phyloP scores from a whole-genome alignment of 2,329 filamentous ascomycete species.

The Neofusicoccum laricinum region DNA sequence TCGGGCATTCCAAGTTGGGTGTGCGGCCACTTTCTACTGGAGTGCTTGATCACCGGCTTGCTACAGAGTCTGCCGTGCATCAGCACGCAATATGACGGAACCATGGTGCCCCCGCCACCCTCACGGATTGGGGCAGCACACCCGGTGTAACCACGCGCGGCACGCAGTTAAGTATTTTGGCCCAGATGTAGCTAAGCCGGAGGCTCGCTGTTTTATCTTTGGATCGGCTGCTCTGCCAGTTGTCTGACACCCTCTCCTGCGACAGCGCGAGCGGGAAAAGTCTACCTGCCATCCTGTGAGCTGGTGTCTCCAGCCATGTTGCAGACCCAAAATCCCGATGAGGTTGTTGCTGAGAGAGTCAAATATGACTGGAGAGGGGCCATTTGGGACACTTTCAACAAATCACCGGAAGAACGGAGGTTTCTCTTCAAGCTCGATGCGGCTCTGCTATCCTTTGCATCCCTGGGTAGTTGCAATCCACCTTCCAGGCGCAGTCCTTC shows the following conservation, averaged over 20 bases:
- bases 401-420: slow-evolving; percentile 23
- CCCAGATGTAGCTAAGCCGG: background rate
- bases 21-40: background rate
- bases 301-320: background rate
- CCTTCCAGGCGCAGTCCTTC: background rate
- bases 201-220: background rate
- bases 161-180: background rate
- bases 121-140: background rate
- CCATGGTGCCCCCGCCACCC: slow-evolving; percentile 12
- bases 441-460: slow-evolving; percentile 48
- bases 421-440: slow-evolving; percentile 29
- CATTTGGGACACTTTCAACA: slow-evolving; percentile 25
- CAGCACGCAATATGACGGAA: slow-evolving; percentile 12
- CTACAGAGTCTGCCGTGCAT: background rate
- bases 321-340: background rate
- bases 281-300: background rate
- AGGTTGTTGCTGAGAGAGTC: background rate
- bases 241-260: background rate
- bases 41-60: background rate
- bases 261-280: background rate
- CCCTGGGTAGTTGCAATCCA: slow-evolving; percentile 32
- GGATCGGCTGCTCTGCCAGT: background rate
- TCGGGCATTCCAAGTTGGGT: slow-evolving; percentile 3
- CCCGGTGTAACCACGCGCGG: background rate
- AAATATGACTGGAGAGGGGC: slow-evolving; percentile 1